Conservation (phyloP, 495 filamentous ascomycete genomes). For the Tuber brumale region DNA sequence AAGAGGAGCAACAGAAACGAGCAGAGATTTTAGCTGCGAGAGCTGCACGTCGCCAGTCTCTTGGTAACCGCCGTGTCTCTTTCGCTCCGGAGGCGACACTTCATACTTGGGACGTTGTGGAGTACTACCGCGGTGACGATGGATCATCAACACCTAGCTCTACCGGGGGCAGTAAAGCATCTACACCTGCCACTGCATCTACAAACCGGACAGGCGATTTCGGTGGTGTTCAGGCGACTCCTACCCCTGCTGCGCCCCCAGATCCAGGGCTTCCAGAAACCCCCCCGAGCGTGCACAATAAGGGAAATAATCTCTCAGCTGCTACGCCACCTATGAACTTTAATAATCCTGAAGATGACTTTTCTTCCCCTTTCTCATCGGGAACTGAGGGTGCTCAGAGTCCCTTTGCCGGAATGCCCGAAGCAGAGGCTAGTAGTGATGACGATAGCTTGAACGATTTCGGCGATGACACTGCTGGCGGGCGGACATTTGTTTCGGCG, state of each 20-base stretch:
- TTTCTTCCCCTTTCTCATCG: conserved; percentile 66
- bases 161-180: conserved; percentile 43
- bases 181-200: conserved; percentile 46
- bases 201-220: conserved; percentile 6
- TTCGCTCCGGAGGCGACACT: conserved; percentile 96
- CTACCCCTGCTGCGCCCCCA: conserved; percentile 47
- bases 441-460: conserved; percentile 56
- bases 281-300: conserved; percentile 63
- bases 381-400: conserved; percentile 51
- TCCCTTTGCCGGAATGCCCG: conserved; percentile 42
- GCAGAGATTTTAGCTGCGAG: conserved; percentile 64
- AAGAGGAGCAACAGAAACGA: conserved; percentile 76
- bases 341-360: conserved; percentile 58
- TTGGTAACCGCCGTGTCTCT: conserved; percentile 88
- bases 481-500: conserved; percentile 61
- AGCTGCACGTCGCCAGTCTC: conserved; percentile 82
- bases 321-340: conserved; percentile 52
- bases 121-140: conserved; percentile 49
- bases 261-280: conserved; percentile 58
- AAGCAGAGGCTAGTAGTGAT: conserved; percentile 51
- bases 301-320: conserved; percentile 60
- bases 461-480: conserved; percentile 62
- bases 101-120: conserved; percentile 94
- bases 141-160: conserved; percentile 40
- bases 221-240: conserved; percentile 41